Base-by-base conservation (phyloP, 108 stramenopile genomes). In the Nitzschia palea region DNA sequence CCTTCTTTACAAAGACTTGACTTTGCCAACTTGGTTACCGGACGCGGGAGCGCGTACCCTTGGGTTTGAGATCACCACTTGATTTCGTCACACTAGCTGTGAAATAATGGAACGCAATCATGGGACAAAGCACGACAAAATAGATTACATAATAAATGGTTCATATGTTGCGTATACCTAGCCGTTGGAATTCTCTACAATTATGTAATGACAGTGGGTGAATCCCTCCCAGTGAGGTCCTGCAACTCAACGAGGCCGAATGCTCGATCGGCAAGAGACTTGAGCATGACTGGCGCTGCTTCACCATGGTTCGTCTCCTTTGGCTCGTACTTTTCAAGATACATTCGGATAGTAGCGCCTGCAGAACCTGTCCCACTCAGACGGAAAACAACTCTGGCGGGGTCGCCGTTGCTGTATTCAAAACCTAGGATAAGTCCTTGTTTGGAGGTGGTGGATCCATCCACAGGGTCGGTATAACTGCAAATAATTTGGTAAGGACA, bases 331-430 rank as follows among this genome's bases (percentile, higher is more conserved):
- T 84, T 90, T 76, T 99, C 99, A 47, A 99, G 75, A 68, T 99
- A 99, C 89, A 99, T 87, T 54, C 99, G 93, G 53, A 99, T 86
- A 6, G 99, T 99, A n/a, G 99, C 99, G 26, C 99, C 99, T 9
- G 88, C 83, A 30, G 83, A 84, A 28, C 97, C 97, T 4, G 99
- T 99, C 14, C 99, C 99, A 62, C 88, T 90, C 10, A 99, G 79
- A 9, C 99, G 92, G 85, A 98, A 98, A 20, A 99, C 93, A 37
- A 95, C 94, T 12, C 99, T 82, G 27, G 90, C 89, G 18, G 84
- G 68, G 59, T 91, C 87, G 23, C 91, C 90, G 10, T 93, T 95
- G 71, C 80, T 77, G 25, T 81, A 80, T 31, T 84, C n/a, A 55
- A 99, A 96, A 45, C 78, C 74, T 32, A 98, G 78, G 43, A 95